Evolutionary conservation across 2,329 filamentous ascomycete species (phyloP), one percentile per base, ranked within the genome.

Genomic region (Colletotrichum sidae): DNA sequence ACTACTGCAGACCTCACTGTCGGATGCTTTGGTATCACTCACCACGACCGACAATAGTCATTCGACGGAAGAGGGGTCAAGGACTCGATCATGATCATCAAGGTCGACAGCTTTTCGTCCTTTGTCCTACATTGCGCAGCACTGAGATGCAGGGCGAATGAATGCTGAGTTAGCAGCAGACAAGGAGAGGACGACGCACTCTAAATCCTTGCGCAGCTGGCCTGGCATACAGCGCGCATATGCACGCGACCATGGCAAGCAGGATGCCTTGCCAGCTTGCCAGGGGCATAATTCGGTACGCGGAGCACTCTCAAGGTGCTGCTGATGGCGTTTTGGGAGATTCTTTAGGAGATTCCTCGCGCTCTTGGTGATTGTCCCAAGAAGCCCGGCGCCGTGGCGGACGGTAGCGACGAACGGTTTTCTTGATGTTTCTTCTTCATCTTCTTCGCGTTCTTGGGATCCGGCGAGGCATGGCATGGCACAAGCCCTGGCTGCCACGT

Each of bases 401-500:
- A 44, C 62, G 58, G 47, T 62, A 25, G 39, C 41, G 41, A 47
- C 35, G 51, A 33, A 62, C 37, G 46, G 25, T 25, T 25, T 44
- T 46, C 52, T 37, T 44, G 15, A 42, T 33, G 7, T 45, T 50
- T 47, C 35, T 37, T 53, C 39, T 42, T 34, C 50, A 25, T 39
- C 8, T 52, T 46, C 11, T 39, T 44, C 42, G 6, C 42, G 6
- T 52, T 46, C 51, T 33, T 55, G 25, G 25, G 25, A 5, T 25
- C 4, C 44, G 55, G n/a, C 51, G 35, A 46, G 41, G 38, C 46
- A 58, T 57, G 58, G 44, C 11, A 65, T 45, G 47, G 37, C 33
- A 62, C 35, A 57, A 52, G 52, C 58, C 62, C 42, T 62, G 35
- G 15, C 2, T 38, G 15, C 58, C 39, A 37, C 58, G 46, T 34